Percentiles rank a stretch among this genome's conserved stretches.
phyloP scores from a whole-genome alignment of 2,329 filamentous ascomycete species.

The Proliferodiscus dingleyae region DNA sequence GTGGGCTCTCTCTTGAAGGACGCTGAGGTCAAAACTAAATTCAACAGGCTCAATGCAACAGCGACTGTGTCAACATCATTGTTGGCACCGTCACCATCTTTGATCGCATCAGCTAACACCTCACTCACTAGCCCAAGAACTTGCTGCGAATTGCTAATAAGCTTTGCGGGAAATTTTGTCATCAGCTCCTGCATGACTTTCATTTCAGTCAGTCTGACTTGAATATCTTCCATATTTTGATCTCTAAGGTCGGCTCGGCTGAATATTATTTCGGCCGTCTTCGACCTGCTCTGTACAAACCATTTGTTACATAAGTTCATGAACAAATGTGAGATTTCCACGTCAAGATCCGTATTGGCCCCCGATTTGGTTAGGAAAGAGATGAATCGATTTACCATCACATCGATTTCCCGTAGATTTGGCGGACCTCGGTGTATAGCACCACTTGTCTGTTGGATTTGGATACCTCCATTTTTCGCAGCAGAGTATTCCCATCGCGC shows the following conservation, averaged over 20 bases:
- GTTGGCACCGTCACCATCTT: constrained; percentile 34
- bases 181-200: constrained; percentile 63
- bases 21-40: constrained; percentile 53
- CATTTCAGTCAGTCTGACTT: constrained; percentile 50
- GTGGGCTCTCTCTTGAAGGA: constrained; percentile 48
- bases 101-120: constrained; percentile 40
- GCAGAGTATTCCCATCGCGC: constrained; percentile 49
- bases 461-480: constrained; percentile 43
- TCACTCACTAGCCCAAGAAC: constrained; percentile 60
- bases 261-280: constrained; percentile 9
- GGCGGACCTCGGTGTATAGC: background rate
- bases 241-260: constrained; percentile 30
- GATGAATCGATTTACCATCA: constrained; percentile 36
- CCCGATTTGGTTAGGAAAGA: constrained; percentile 47
- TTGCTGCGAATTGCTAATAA: constrained; percentile 60
- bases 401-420: constrained; percentile 33
- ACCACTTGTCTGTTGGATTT: constrained; percentile 37
- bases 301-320: constrained; percentile 54
- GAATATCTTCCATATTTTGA: constrained; percentile 35
- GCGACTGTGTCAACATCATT: constrained; percentile 43
- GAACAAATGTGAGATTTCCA: constrained; percentile 55
- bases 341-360: constrained; percentile 30
- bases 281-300: constrained; percentile 36
- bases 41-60: constrained; percentile 56
- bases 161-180: constrained; percentile 55